Conservation (phyloP, 345 rosid species). For the Sisymbrium irio region DNA sequence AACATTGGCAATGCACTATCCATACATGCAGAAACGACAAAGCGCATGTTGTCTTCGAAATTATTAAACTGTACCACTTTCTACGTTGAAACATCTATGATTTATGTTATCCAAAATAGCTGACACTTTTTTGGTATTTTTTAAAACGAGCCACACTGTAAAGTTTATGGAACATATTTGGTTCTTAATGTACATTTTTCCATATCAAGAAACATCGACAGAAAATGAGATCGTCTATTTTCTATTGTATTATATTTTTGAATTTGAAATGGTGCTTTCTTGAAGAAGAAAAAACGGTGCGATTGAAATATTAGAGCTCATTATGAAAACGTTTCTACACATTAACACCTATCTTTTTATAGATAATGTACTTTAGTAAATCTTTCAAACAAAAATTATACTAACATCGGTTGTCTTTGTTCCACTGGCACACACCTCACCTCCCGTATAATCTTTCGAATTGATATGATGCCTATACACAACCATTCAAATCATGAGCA, state of each 20-base stretch:
- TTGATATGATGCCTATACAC: not conserved
- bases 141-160: not conserved
- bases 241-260: no score
- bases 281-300: not conserved
- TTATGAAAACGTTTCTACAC: not conserved
- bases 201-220: not conserved
- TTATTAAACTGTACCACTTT: constrained; percentile 9
- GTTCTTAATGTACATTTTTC: not conserved
- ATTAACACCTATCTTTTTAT: no score
- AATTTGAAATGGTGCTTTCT: not conserved
- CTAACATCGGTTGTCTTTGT: not conserved
- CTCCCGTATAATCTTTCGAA: not conserved
- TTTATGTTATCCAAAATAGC: constrained; percentile 21
- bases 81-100: not conserved
- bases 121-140: not conserved
- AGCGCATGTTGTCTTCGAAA: constrained; percentile 8
- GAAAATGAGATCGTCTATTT: not conserved
- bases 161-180: not conserved
- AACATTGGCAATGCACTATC: constrained; percentile 27
- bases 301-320: not conserved
- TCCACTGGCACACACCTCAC: not conserved
- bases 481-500: constrained; percentile 15
- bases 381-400: no score
- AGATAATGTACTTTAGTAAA: no score
- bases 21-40: constrained; percentile 29